Evolutionary conservation across 2,329 filamentous ascomycete species (phyloP), one percentile per base, ranked within the genome.

Genomic region (Penicillium sp.): DNA sequence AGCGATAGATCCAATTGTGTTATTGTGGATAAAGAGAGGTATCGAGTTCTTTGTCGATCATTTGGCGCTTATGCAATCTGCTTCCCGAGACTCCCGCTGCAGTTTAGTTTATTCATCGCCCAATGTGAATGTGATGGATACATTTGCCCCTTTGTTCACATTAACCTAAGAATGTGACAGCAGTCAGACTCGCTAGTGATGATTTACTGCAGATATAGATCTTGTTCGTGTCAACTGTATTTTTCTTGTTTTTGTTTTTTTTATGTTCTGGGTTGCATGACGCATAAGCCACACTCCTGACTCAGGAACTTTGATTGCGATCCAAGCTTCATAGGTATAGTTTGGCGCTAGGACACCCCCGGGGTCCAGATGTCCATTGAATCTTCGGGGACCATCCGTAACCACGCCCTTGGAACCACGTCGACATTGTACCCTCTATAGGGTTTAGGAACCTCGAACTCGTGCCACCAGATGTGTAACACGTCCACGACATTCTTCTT

Each of bases 21-120:
- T 19, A 37, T 19, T 19, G 21, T 50, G 31, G 46, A 25, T n/a
- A 35, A 48, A 27, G 23, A 27, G 39, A 42, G 33, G 21, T 39
- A 26, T 26, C 31, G 14, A 26, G 25, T 39, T 50, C 33, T 27
- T n/a, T 49, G 47, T 49, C 33, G 48, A 50, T 42, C 39, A 13
- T 50, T n/a, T 45, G 26, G 57, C 54, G 50, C 57, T 54, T 59
- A 58, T 58, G 53, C 45, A 53, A 57, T 60, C 58, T 62, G 16
- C 25, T 35, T 57, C 51, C 62, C 60, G 58, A 51, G 54, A 54
- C 61, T 42, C 54, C 52, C 56, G 55, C 50, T 35, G 26, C 7
- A 39, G 7, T 33, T 16, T 33, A 33, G 47, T 45, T 53, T 31
- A 51, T 37, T 50, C 31, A 50, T 31, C 26, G 31, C 13, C 27